phyloP scores from a whole-genome alignment of 2,329 filamentous ascomycete species.

The Ophiocordyceps camponoti-floridani region DNA sequence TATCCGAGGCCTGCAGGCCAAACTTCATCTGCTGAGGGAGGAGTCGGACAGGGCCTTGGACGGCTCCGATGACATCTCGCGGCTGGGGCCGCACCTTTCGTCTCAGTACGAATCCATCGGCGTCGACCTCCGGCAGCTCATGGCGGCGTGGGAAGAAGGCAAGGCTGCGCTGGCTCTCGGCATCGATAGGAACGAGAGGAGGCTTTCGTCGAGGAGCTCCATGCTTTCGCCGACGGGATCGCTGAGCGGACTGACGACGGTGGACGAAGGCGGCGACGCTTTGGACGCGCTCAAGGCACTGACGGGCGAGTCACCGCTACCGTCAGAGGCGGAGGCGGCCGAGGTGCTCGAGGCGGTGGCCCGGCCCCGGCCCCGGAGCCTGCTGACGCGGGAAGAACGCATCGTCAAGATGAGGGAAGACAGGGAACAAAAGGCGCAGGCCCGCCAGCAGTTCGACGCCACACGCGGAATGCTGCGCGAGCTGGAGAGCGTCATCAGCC shows the following conservation, averaged over 20 bases:
- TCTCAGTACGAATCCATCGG: slow-evolving; percentile 91
- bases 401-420: slow-evolving; percentile 81
- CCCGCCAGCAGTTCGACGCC: slow-evolving; percentile 59
- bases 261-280: slow-evolving; percentile 28
- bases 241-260: slow-evolving; percentile 48
- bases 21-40: slow-evolving; percentile 79
- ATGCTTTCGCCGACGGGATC: slow-evolving; percentile 41
- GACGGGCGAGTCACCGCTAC: slow-evolving; percentile 48
- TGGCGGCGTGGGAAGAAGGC: slow-evolving; percentile 76
- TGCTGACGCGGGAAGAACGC: slow-evolving; percentile 69
- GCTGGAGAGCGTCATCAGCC: slow-evolving; percentile 71
- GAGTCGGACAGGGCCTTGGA: slow-evolving; percentile 70
- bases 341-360: slow-evolving; percentile 89
- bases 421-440: slow-evolving; percentile 51
- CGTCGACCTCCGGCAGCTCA: slow-evolving; percentile 60
- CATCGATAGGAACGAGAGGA: slow-evolving; percentile 64
- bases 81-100: slow-evolving; percentile 64
- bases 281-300: slow-evolving; percentile 56
- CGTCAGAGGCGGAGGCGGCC: slow-evolving; percentile 46
- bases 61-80: slow-evolving; percentile 51
- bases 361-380: slow-evolving; percentile 47
- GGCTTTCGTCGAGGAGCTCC: slow-evolving; percentile 43
- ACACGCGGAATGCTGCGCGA: slow-evolving; percentile 84
- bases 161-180: slow-evolving; percentile 67
- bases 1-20: slow-evolving; percentile 82